Base-by-base conservation (phyloP, 495 filamentous ascomycete genomes). In the Oleoguttula mirabilis region DNA sequence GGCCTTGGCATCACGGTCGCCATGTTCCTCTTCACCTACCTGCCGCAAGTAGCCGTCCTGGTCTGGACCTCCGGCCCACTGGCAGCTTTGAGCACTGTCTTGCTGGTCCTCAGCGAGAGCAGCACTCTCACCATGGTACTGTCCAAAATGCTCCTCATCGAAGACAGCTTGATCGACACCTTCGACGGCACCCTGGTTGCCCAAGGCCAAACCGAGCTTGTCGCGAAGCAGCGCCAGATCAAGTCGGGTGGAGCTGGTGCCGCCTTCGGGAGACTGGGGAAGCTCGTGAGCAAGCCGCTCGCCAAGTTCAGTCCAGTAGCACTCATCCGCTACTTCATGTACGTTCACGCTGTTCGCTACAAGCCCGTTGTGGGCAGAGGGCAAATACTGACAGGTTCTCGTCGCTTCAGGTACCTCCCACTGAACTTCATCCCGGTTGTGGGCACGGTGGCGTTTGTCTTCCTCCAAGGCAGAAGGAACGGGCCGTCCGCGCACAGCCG, bases 381-480 rank as follows among this genome's bases (percentile, higher is more conserved):
- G 74, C 2, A 37, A 88, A 11, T 55, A 90, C 10, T 64, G 80
- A 32, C n/a, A n/a, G n/a, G n/a, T n/a, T n/a, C n/a, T n/a, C n/a
- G n/a, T n/a, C n/a, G n/a, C n/a, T 82, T 83, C 47, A 56, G 80
- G 47, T 82, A 85, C 53, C 65, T 95, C n/a, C 88, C 90, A 10
- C 67, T 96, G 36, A 95, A 94, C 60, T 79, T 94, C 43, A 81
- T 98, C 31, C 90, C 90, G 0, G 72, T 95, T 0, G 71, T 96
- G 15, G 90, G 90, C 2, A 88, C 88, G 2, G 62, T 76, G 10
- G 52, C 84, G 0, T 98, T 92, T 59, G 67, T 95, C 6, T 36
- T 81, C 11, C 48, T 90, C 21, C 80, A 92, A 60, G 88, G 84
- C 51, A 70, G 62, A 58, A 58, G 55, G 33, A 55, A 61, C 21